Evolutionary conservation across 78 protist species (phyloP), one percentile per base, ranked within the genome.

Genomic region (Emiliania huxleyi): DNA sequence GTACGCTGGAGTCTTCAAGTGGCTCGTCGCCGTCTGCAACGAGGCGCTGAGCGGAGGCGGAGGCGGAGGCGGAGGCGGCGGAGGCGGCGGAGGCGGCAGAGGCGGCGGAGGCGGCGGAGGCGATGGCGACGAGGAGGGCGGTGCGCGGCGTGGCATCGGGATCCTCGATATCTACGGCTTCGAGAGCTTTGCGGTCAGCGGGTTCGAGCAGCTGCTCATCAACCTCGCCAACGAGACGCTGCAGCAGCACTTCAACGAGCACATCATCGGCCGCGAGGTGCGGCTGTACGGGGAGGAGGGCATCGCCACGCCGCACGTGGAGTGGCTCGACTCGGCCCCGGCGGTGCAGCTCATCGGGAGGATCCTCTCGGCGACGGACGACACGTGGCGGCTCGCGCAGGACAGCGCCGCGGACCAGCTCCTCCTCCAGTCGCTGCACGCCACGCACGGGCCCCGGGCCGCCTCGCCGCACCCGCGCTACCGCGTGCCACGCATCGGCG

Each of bases 141-240:
- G 12, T 21, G 38, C 3, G 26, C 1, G 81, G 15, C 43, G 40
- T 43, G 42, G 0, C 87, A 33, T 83, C 21, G 89, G 89, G 62
- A 8, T 98, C 26, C 95, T 98, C 22, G 99, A 98, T 94, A 98
- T 98, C 88, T 98, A 95, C 88, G 99, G 99, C 33, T 98, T 98
- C 85, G 99, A 98, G 93, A 93, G 97, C 93, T 96, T 97, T 93
- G 94, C 94, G 96, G 62, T 71, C 95, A 98, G 97, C 96, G 37
- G 89, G 21, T 98, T 98, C 92, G 99, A 98, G 94, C 99, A 98
- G 95, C 92, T 98, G 23, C 96, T 97, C 95, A 97, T 97, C 97
- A 98, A 98, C 95, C 97, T 91, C 94, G 98, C 99, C 94, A 98
- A 98, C 94, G 99, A 98, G 94, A 97, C 94, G 94, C 97, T 98